These are phyloP conservation scores for Aspergillus neoniger DNA, from an alignment of 2,329 filamentous ascomycete species.

Conservation along the genomic window DNA sequence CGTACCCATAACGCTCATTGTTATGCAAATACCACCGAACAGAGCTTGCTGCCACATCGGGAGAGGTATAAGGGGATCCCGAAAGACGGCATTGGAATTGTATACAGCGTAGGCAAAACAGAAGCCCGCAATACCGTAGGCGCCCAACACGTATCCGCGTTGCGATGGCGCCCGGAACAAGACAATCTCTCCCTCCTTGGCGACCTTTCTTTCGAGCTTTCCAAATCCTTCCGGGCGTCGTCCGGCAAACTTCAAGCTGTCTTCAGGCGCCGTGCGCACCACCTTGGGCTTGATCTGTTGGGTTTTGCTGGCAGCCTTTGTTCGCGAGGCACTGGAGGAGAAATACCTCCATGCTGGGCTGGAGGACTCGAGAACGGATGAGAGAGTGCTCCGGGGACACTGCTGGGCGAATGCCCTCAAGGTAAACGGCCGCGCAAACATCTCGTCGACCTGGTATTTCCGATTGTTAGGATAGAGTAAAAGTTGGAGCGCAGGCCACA, in stretches of 20 bases:
- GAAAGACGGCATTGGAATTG: conserved; percentile 54
- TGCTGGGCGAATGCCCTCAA: conserved; percentile 31
- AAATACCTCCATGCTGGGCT: conserved; percentile 32
- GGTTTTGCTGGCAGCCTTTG: conserved; percentile 23
- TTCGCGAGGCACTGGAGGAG: conserved; percentile 29
- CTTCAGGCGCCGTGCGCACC: conserved; percentile 13
- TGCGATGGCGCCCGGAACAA: conserved; percentile 69
- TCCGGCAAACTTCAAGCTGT: conserved; percentile 28
- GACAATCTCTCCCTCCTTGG: conserved; percentile 57
- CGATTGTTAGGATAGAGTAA: neutral
- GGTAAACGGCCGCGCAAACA: conserved; percentile 34
- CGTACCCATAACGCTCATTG: conserved; percentile 62
- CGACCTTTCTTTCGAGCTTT: conserved; percentile 53
- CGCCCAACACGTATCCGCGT: conserved; percentile 62
- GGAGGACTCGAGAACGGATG: conserved; percentile 17
- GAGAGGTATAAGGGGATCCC: conserved; percentile 54
- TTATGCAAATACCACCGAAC: conserved; percentile 60
- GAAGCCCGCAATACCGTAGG: conserved; percentile 58
- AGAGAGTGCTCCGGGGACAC: conserved; percentile 24
- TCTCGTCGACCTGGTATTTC: conserved; percentile 15
- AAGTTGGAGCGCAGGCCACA: neutral
- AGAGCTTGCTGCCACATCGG: conserved; percentile 59
- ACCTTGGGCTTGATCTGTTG: conserved; percentile 18
- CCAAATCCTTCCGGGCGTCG: conserved; percentile 49
- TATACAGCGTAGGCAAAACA: conserved; percentile 55